Conservation (phyloP, 306 rosid species). For the Pyrus pyrifolia region DNA sequence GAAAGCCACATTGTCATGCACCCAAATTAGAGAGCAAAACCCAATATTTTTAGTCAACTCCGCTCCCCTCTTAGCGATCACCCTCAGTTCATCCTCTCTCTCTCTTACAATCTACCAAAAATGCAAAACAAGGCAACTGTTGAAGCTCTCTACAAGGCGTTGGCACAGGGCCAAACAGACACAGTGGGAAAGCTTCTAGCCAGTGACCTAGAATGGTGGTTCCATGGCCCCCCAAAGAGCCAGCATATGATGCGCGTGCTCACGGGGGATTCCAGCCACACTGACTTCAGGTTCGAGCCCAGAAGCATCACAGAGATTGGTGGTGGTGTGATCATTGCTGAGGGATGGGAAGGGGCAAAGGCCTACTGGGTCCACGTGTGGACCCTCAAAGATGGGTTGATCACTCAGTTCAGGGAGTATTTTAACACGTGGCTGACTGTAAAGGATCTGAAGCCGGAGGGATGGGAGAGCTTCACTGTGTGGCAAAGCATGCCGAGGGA, state of each 20-base stretch:
- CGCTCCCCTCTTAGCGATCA: background rate
- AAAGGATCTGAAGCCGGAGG: constrained; percentile 48
- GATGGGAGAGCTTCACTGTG: constrained; percentile 44
- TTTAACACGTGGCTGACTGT: constrained; percentile 93
- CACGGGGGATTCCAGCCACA: constrained; percentile 52
- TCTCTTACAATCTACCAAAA: background rate
- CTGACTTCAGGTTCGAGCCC: constrained; percentile 67
- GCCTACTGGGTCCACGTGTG: constrained; percentile 93
- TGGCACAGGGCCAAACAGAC: constrained; percentile 35
- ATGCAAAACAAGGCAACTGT: constrained; percentile 41
- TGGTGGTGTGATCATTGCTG: constrained; percentile 44
- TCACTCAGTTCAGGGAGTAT: constrained; percentile 74
- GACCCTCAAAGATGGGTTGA: constrained; percentile 58
- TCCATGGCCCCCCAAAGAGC: constrained; percentile 88
- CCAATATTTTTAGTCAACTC: background rate
- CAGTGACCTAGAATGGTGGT: constrained; percentile 85
- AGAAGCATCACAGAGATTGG: constrained; percentile 47
- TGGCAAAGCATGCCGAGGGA: constrained; percentile 93
- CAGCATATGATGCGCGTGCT: constrained; percentile 90
- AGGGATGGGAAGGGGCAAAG: constrained; percentile 86
- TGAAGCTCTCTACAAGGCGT: constrained; percentile 55
- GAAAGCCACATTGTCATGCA: background rate
- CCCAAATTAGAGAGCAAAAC: background rate
- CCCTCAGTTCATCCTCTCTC: background rate
- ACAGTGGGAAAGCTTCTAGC: constrained; percentile 45